Percentiles rank a stretch among this genome's conserved stretches.
Evolutionary conservation across 2,329 filamentous ascomycete genomes (phyloP).

Genomic region (Diaporthe ilicicola): DNA sequence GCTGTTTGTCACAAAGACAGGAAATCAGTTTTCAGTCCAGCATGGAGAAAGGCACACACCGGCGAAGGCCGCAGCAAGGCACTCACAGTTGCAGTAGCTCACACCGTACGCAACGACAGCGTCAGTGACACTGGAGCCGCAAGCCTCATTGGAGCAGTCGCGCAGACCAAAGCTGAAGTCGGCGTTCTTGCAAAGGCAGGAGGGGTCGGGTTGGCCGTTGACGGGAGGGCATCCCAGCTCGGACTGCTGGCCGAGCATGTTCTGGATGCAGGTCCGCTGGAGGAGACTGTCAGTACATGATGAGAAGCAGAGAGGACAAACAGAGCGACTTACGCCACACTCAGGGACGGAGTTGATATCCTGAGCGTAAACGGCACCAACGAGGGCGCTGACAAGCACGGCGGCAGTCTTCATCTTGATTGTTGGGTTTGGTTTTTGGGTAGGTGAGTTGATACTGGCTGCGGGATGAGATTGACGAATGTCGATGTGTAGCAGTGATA

Average conservation of each 20-base stretch:
- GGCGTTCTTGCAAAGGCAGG: constrained; percentile 56
- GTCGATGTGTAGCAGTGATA: constrained; percentile 28
- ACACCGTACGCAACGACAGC: constrained; percentile 50
- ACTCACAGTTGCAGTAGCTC: constrained; percentile 49
- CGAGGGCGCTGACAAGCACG: constrained; percentile 50
- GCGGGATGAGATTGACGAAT: constrained; percentile 25
- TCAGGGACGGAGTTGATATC: constrained; percentile 51
- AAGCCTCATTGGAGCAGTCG: constrained; percentile 58
- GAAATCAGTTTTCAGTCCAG: constrained; percentile 33
- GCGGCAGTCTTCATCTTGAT: constrained; percentile 61
- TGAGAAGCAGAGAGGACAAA: neutral
- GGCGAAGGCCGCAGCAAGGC: no score
- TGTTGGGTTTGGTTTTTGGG: constrained; percentile 32
- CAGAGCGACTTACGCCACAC: constrained; percentile 60
- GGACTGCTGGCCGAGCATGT: constrained; percentile 58
- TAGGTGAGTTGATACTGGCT: constrained; percentile 12
- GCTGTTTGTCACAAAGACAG: constrained; percentile 32
- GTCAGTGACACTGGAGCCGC: constrained; percentile 46
- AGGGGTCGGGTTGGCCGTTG: constrained; percentile 36
- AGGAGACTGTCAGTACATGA: neutral
- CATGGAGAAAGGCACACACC: neutral
- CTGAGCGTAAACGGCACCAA: constrained; percentile 52
- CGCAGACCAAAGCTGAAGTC: constrained; percentile 60
- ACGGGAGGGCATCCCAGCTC: constrained; percentile 53
- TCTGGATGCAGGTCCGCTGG: constrained; percentile 57